Evolutionary conservation across 495 filamentous ascomycete genomes (phyloP).

Genomic region (Neurospora sp.): DNA sequence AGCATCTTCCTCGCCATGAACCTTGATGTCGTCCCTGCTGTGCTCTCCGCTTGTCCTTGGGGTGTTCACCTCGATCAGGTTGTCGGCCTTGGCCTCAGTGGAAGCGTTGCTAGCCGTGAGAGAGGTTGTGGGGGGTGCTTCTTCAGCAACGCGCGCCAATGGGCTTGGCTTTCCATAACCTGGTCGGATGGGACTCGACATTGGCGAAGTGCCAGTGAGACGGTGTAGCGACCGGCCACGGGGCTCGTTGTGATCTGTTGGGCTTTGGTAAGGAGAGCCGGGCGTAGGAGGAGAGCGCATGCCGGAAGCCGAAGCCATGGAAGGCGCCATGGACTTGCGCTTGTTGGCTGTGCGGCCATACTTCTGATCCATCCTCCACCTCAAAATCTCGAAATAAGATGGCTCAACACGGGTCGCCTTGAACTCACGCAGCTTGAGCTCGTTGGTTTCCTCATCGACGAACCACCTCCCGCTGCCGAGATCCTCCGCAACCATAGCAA

Average conservation of each 20-base stretch:
- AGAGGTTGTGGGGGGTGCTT: constrained; percentile 15
- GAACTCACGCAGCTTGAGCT: constrained; percentile 88
- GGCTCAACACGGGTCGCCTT: constrained; percentile 80
- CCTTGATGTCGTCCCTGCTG: constrained; percentile 22
- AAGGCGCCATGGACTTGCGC: constrained; percentile 29
- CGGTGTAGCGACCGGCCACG: constrained; percentile 47
- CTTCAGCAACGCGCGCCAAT: constrained; percentile 44
- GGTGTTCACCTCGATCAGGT: constrained; percentile 40
- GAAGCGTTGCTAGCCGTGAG: constrained; percentile 11
- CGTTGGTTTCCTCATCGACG: constrained; percentile 83
- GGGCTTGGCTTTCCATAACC: constrained; percentile 42
- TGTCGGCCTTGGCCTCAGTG: constrained; percentile 7
- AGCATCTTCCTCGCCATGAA: constrained; percentile 19
- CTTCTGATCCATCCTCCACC: constrained; percentile 92
- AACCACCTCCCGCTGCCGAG: constrained; percentile 74
- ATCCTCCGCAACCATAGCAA: constrained; percentile 84
- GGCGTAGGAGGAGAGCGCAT: constrained; percentile 24
- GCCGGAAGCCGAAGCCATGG: constrained; percentile 30
- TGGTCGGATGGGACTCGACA: constrained; percentile 42
- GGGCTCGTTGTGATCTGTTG: constrained; percentile 29
- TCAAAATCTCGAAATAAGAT: constrained; percentile 86
- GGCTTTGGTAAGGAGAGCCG: constrained; percentile 36
- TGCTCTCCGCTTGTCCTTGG: constrained; percentile 39
- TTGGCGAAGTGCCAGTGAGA: constrained; percentile 40
- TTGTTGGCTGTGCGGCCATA: constrained; percentile 56